Percentiles rank a stretch among this genome's conserved stretches.
These are phyloP conservation scores for Fusarium xyrophilum DNA, from an alignment of 2,329 filamentous ascomycete genomes.

Conservation along the genomic window DNA sequence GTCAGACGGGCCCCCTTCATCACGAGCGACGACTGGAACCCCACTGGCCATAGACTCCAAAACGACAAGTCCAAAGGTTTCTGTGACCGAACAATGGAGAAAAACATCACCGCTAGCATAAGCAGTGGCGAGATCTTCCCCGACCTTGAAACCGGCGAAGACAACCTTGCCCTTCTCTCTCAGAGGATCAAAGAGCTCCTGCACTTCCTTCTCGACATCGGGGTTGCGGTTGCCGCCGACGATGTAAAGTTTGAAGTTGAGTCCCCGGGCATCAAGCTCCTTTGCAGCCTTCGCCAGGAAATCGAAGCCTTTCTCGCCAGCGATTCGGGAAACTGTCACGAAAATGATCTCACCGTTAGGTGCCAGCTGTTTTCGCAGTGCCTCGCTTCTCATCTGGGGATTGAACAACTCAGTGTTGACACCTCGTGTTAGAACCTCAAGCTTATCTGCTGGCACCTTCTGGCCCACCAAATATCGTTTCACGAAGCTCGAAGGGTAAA, in stretches of 20 bases:
- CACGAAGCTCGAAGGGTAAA: slow-evolving; percentile 72
- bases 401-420: slow-evolving; percentile 70
- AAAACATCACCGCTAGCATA: slow-evolving; percentile 75
- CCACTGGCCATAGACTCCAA: slow-evolving; percentile 75
- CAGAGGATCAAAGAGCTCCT: slow-evolving; percentile 63
- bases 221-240: slow-evolving; percentile 73
- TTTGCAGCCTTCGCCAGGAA: slow-evolving; percentile 66
- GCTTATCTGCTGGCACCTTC: slow-evolving; percentile 61
- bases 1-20: slow-evolving; percentile 73
- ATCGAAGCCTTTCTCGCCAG: slow-evolving; percentile 74
- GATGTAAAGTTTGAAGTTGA: slow-evolving; percentile 69
- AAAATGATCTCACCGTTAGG: slow-evolving; percentile 70
- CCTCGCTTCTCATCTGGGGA: slow-evolving; percentile 58
- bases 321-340: slow-evolving; percentile 70
- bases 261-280: slow-evolving; percentile 60
- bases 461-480: slow-evolving; percentile 65
- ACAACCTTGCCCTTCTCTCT: slow-evolving; percentile 59
- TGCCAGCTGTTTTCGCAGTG: slow-evolving; percentile 61
- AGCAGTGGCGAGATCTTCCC: slow-evolving; percentile 66
- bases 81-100: slow-evolving; percentile 73
- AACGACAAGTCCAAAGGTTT: slow-evolving; percentile 75
- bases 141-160: slow-evolving; percentile 72
- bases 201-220: slow-evolving; percentile 67
- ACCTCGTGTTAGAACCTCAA: slow-evolving; percentile 68
- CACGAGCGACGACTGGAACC: slow-evolving; percentile 71